Base-by-base conservation (phyloP, 2,329 filamentous ascomycete genomes). In the Annulohypoxylon truncatum region DNA sequence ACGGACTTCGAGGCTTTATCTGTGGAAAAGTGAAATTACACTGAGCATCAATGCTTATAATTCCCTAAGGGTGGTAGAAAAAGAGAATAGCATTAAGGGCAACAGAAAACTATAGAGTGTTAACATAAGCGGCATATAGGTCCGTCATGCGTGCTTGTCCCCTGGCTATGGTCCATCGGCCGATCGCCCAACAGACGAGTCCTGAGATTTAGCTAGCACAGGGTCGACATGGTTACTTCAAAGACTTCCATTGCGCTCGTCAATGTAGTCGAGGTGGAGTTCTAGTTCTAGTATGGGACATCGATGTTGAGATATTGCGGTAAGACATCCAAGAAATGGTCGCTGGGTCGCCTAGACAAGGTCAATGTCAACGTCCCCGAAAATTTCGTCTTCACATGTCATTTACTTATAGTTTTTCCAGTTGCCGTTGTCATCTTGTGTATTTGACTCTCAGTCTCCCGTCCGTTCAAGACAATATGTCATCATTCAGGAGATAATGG, bases 1-100 rank as follows among this genome's bases (percentile, higher is more conserved):
- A 95, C 77, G 94, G 92, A 0, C 91, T 95, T 1, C 86, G 91
- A 69, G 95, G 95, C 0, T 97, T 97, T 71, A 82, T 89, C 10
- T 81, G 77, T 61, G 87, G 85, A 44, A 74, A 33, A 59, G 58
- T 76, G 28, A 73, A 61, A 38, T 29, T 75, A 22, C 9, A 50
- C 7, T 71, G 28, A 67, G 10, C 13, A 12, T 4, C 1, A 13
- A 28, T 3, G 15, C 46, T 5, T 20, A 4, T 26, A 10, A 15
- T 28, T 28, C 8, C 22, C 12, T 46, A 9, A 10, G 2, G 20
- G n/a, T n/a, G n/a, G n/a, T n/a, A n/a, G n/a, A n/a, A n/a, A 15
- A 15, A 47, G 22, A 15, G 20, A 15, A n/a, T 28, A 8, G 4
- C 9, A 28, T 3, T 28, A 13, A 28, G 12, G 28, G 4, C 42